Conservation (phyloP, 495 filamentous ascomycete species). For the Penicillium canariense region DNA sequence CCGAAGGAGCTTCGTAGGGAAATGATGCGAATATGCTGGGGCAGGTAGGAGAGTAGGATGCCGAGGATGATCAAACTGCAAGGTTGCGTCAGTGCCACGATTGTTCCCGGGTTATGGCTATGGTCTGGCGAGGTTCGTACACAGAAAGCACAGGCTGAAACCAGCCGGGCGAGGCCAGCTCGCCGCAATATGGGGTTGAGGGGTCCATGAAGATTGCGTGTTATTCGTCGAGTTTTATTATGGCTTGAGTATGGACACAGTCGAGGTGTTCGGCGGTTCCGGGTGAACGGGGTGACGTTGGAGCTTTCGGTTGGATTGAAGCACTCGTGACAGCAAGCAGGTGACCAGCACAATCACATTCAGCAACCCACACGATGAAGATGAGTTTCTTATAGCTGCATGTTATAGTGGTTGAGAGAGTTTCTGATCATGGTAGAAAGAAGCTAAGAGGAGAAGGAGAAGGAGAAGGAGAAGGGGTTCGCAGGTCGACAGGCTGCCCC, state of each 20-base stretch:
- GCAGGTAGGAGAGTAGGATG: constrained; percentile 90
- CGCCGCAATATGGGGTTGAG: constrained; percentile 32
- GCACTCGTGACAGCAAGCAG: not conserved
- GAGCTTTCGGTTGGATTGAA: not conserved
- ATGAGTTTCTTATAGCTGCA: not conserved
- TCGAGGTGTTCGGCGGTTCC: constrained; percentile 23
- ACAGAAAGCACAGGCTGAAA: constrained; percentile 62
- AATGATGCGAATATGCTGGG: constrained; percentile 91
- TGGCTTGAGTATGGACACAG: not conserved
- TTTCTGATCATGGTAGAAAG: not conserved
- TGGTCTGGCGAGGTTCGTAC: constrained; percentile 33
- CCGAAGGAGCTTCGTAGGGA: constrained; percentile 85
- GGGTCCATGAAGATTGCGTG: constrained; percentile 32
- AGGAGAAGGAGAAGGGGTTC: too few species aligned
- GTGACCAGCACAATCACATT: not conserved
- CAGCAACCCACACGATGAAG: not conserved
- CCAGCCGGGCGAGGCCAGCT: constrained; percentile 48
- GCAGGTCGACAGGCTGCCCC: not conserved
- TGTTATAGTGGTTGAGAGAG: not conserved
- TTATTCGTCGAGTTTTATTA: not conserved
- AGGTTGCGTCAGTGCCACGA: constrained; percentile 5
- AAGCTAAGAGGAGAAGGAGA: not conserved
- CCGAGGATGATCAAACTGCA: constrained; percentile 80
- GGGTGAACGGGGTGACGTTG: constrained; percentile 6
- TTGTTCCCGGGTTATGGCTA: not conserved